Base-by-base conservation (phyloP, 306 rosid species). In the Styphnolobium japonicum region DNA sequence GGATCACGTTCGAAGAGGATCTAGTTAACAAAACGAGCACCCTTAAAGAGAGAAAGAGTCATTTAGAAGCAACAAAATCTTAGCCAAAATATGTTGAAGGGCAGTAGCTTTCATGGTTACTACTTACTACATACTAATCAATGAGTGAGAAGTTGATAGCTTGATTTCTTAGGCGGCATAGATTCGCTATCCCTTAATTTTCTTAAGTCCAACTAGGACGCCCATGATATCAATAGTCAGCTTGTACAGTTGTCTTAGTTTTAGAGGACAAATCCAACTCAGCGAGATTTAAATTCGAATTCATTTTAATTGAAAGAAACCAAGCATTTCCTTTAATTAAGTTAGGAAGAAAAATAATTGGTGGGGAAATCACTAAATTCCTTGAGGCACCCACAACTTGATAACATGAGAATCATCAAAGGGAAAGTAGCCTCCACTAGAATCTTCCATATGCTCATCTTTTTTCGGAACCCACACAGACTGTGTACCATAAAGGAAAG, bases 251-350 rank as follows among this genome's bases (percentile, higher is more conserved):
- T 80, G 89, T 80, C 83, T 66, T 91, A 83, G 87, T 85, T 82
- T 92, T 67, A 56, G 86, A 88, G 83, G 84, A 88, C 90, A 90
- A 58, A 56, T 69, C 76, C 84, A 73, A 52, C 58, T 76, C 81
- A 65, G n/a, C 12, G 81, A 33, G 77, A 42, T 68, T 84, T 71
- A 31, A 49, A 29, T 73, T 82, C 82, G 67, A 58, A 42, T 48
- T 61, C 2, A 16, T 42, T 67, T 72, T 33, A 1, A 5, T 19
- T 4, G 37, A 53, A 45, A 53, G 42, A 49, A 69, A 71, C 37
- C 57, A 70, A 73, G 21, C 4, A 25, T 27, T 36, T 60, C 21
- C 51, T 7, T 73, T 27, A 12, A 34, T 81, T 65, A 73, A 40
- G n/a, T n/a, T n/a, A n/a, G n/a, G 33, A 45, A n/a, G 0, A 73